Conservation (phyloP, 345 rosid genomes). For the Lepidium africanum region DNA sequence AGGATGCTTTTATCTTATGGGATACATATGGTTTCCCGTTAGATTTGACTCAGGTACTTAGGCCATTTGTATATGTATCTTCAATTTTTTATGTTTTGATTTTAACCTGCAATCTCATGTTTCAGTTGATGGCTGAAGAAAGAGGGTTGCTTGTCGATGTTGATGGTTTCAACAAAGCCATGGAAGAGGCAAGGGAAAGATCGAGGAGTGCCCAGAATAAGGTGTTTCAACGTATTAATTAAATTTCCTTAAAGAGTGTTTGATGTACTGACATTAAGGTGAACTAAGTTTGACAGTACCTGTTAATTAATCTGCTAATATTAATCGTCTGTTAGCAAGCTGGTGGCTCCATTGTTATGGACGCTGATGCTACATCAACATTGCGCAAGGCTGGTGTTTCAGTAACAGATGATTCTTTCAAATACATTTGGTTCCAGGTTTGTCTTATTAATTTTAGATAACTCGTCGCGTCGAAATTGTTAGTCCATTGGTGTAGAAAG, state of each 20-base stretch:
- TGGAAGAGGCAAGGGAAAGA: constrained; percentile 91
- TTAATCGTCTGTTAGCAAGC: constrained; percentile 49
- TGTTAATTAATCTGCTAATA: neutral
- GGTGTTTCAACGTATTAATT: constrained; percentile 31
- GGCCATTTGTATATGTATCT: neutral
- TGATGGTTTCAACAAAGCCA: constrained; percentile 69
- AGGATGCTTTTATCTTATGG: constrained; percentile 97
- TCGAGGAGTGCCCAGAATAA: constrained; percentile 87
- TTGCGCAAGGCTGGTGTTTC: constrained; percentile 64
- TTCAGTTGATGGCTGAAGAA: constrained; percentile 94
- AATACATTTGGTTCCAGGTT: constrained; percentile 56
- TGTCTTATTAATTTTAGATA: neutral
- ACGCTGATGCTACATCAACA: constrained; percentile 87
- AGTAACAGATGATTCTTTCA: constrained; percentile 71
- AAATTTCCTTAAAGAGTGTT: neutral
- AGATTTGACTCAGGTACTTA: constrained; percentile 90
- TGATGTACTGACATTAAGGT: neutral
- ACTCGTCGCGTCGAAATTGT: neutral
- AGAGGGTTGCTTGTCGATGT: constrained; percentile 77
- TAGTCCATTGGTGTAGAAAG: neutral
- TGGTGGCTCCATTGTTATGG: constrained; percentile 83
- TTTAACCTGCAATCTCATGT: neutral
- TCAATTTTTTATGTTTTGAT: neutral
- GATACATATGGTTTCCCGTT: constrained; percentile 94
- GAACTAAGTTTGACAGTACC: neutral